Evolutionary conservation across 129 eudicot species (phyloP), one percentile per base, ranked within the genome.

Genomic region (Cynara cardunculus): DNA sequence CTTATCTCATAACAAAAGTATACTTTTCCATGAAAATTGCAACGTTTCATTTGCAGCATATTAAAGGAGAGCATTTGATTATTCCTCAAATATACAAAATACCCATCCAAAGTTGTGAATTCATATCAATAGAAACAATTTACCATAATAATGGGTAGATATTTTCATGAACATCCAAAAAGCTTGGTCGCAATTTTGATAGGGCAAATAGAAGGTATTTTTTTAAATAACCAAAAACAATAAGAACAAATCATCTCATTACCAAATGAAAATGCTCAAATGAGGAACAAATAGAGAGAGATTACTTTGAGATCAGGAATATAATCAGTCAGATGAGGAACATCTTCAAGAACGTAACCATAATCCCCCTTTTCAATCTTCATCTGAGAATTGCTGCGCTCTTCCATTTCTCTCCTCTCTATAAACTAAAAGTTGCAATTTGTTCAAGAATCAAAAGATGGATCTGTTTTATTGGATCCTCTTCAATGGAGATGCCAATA

Each of bases 261-360:
- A 35, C 22, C 32, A 27, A 27, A 75, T 8, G 16, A 7, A 75
- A 49, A 44, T 0, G 21, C 14, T 31, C 0, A 39, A 73, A 25
- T 39, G 59, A 30, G 39, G 25, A 28, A 39, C 13, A 11, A 39
- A 46, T 10, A 75, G 25, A 68, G 21, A 70, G n/a, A 59, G 34
- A 80, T 14, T 94, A 94, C 98, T 68, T 85, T 89, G 77, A 90
- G 92, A 35, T 88, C 76, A 81, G 94, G 88, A 69, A 94, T 74
- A 76, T 90, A 94, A 87, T 94, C 99, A 25, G 87, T 14, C 53
- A 94, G 77, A 66, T 94, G 99, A 85, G 97, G 99, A 81, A 94
- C 96, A 78, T 94, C 99, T 82, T 94, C 91, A 53, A 94, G 96
- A 28, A 88, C 83, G 72, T 77, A 94, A 41, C 96, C 98, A 67